Evolutionary conservation across 768 basidiomycete genomes (phyloP), one percentile per base, ranked within the genome.

Genomic region (Psilocybe cyanescens): DNA sequence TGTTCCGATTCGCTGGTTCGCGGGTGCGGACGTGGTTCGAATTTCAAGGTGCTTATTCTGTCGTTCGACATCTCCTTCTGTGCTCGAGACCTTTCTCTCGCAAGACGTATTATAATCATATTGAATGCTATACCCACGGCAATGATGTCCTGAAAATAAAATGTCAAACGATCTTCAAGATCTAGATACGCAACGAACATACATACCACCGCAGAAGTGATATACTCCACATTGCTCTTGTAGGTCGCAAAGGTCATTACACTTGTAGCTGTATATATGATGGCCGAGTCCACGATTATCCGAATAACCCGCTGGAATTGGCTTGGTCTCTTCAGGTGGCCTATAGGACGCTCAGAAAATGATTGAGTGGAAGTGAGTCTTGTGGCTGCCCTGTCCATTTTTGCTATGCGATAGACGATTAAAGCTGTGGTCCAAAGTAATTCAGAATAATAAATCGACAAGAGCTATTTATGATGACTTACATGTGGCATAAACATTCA

Each of bases 211-310:
- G 60, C 60, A 14, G 60, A 61, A 11, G 55, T 61, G 12, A 61
- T 61, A 41, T 61, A 61, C 29, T 56, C 37, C 2, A 48, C 55
- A 19, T 57, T 56, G 17, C 60, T 61, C 29, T 61, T 61, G 31
- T 61, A 57, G 29, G 48, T 61, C 30, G 24, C 60, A 35, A 61
- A 57, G 4, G 60, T 39, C 41, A 57, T 61, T 12, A 41, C 39
- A 28, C 54, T 56, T 3, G 55, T 19, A 2, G 35, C 47, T 16
- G 60, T 61, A 33, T 61, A 61, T 9, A 61, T 61, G 14, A 61
- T 51, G 31, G 55, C 60, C 4, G 60, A 61, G 14, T 61, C 48
- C 12, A 61, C 39, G 16, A 61, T 57, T 16, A 57, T 61, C 14
- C 37, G 37, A 14, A 8, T 39, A 14, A 39, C 37, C 7, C 14